Evolutionary conservation across 306 rosid genomes (phyloP).

Genomic region (Rosa multiflora): DNA sequence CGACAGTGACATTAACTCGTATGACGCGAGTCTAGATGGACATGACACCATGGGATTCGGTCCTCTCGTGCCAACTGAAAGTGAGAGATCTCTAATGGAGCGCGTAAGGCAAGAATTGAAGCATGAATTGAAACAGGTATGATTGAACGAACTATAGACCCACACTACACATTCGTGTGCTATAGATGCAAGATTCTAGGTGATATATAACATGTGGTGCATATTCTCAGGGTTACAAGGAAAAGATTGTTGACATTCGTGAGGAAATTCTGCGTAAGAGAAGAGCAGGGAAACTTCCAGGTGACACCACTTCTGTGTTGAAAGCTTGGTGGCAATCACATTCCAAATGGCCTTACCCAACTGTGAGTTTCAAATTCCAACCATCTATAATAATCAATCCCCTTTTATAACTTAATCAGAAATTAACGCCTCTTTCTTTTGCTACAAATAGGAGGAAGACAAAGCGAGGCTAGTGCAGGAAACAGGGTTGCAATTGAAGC

Average conservation of each 20-base stretch:
- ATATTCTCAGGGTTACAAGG: constrained; percentile 75
- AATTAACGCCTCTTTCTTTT: not conserved
- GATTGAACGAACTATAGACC: not conserved
- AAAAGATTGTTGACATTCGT: constrained; percentile 81
- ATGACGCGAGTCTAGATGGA: constrained; percentile 70
- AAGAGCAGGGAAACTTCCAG: constrained; percentile 97
- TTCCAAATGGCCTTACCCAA: constrained; percentile 98
- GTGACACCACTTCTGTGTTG: constrained; percentile 92
- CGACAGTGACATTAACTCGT: constrained; percentile 66
- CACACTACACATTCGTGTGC: not conserved
- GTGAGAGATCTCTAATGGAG: constrained; percentile 91
- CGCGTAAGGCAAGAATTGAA: constrained; percentile 89
- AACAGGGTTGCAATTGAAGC: constrained; percentile 87
- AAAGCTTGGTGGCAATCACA: constrained; percentile 99
- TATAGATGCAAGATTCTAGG: not conserved
- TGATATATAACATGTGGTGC: not conserved
- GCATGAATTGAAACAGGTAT: constrained; percentile 77
- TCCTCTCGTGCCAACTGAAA: constrained; percentile 88
- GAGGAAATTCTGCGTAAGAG: constrained; percentile 97
- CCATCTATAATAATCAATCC: not conserved
- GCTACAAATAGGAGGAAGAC: constrained; percentile 71
- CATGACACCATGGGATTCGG: constrained; percentile 75
- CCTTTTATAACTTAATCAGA: not conserved
- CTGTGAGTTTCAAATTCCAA: constrained; percentile 47
- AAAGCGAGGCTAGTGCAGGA: constrained; percentile 86